phyloP scores from a whole-genome alignment of 2,329 filamentous ascomycete genomes.

The Hymenoscyphus occultus region DNA sequence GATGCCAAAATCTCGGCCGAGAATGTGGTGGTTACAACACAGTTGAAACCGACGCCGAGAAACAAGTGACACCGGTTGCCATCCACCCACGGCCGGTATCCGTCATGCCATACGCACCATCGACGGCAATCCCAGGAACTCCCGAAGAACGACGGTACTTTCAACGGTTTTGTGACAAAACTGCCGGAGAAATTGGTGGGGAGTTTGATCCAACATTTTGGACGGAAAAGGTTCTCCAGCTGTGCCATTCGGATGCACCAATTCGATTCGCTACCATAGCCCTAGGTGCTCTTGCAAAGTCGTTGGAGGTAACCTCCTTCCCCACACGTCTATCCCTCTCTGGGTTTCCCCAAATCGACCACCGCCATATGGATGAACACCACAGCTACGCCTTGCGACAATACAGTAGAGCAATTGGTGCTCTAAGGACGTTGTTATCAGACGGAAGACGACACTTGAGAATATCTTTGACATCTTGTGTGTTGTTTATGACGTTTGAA shows the following conservation, averaged over 20 bases:
- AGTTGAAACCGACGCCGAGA: slow-evolving; percentile 31
- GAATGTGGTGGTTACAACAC: slow-evolving; percentile 37
- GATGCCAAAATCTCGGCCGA: slow-evolving; percentile 36
- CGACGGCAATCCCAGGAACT: slow-evolving; percentile 31
- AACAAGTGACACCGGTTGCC: slow-evolving; percentile 28
- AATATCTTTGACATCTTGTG: slow-evolving; percentile 34
- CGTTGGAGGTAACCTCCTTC: slow-evolving; percentile 33
- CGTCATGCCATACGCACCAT: slow-evolving; percentile 32
- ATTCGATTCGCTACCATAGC: slow-evolving; percentile 35
- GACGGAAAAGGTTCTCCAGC: slow-evolving; percentile 36
- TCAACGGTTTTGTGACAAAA: slow-evolving; percentile 36
- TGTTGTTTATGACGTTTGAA: slow-evolving; percentile 36
- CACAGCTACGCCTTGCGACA: slow-evolving; percentile 33
- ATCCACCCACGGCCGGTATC: slow-evolving; percentile 35
- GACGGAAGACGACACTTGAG: slow-evolving; percentile 35
- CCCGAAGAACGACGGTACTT: slow-evolving; percentile 34
- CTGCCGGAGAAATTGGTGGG: slow-evolving; percentile 33
- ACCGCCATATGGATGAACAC: slow-evolving; percentile 34
- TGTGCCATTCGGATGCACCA: slow-evolving; percentile 34
- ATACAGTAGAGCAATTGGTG: slow-evolving; percentile 33
- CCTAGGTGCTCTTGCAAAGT: slow-evolving; percentile 33
- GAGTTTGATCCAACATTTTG: slow-evolving; percentile 35
- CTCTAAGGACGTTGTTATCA: slow-evolving; percentile 30
- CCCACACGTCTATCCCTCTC: slow-evolving; percentile 33
- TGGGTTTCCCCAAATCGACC: slow-evolving; percentile 36